Percentiles rank a stretch among this genome's conserved stretches.
phyloP scores from a whole-genome alignment of 2,329 filamentous ascomycete species.

The Plenodomus tracheiphilus region DNA sequence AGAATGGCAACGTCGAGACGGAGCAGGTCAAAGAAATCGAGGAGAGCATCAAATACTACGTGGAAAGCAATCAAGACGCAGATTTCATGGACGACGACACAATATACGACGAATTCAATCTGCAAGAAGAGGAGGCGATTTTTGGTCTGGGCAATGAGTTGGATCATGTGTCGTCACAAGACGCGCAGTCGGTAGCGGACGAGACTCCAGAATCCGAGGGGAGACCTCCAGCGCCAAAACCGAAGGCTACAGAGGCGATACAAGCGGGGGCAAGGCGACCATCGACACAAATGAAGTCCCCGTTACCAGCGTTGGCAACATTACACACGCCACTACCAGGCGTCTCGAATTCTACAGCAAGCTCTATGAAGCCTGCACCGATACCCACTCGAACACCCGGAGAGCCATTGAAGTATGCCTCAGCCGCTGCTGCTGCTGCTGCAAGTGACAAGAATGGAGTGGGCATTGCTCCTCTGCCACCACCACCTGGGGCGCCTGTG shows the following conservation, averaged over 20 bases:
- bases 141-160: slow-evolving; percentile 80
- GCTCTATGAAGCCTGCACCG: slow-evolving; percentile 88
- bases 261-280: slow-evolving; percentile 66
- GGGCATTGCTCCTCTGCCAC: slow-evolving; percentile 89
- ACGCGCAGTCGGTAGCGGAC: slow-evolving; percentile 88
- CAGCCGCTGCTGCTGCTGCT: slow-evolving; percentile 89
- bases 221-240: slow-evolving; percentile 55
- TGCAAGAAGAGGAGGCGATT: slow-evolving; percentile 87
- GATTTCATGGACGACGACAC: slow-evolving; percentile 94
- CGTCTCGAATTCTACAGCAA: slow-evolving; percentile 61
- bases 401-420: slow-evolving; percentile 94
- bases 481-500: slow-evolving; percentile 68
- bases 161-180: slow-evolving; percentile 92
- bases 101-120: slow-evolving; percentile 91
- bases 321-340: slow-evolving; percentile 73
- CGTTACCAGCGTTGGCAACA: slow-evolving; percentile 87
- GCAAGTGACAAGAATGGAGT: slow-evolving; percentile 86
- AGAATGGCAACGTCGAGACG: slow-evolving; percentile 88
- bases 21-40: slow-evolving; percentile 87
- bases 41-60: slow-evolving; percentile 93
- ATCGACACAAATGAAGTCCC: slow-evolving; percentile 92
- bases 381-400: slow-evolving; percentile 81
- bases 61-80: slow-evolving; percentile 82
- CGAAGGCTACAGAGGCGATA: slow-evolving; percentile 65
- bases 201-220: slow-evolving; percentile 66